phyloP scores from a whole-genome alignment of 768 basidiomycete species.

The Tephrocybe rancida region DNA sequence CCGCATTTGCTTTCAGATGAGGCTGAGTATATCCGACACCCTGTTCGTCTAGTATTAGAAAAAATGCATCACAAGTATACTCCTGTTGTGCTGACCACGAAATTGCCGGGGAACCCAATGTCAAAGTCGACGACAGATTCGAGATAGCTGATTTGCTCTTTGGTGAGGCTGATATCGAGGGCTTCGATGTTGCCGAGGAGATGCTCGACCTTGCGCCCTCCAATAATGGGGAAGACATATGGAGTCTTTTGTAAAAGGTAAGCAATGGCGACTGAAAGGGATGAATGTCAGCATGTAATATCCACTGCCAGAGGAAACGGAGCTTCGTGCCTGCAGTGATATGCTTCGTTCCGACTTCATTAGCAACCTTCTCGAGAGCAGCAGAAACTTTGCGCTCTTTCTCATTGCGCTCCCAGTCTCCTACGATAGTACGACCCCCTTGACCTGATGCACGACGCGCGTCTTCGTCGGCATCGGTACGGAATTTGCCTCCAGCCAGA shows the following conservation, averaged over 20 bases:
- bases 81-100: slow-evolving; percentile 29
- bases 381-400: slow-evolving; percentile 31
- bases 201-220: slow-evolving; percentile 55
- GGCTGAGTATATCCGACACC: background rate
- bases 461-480: slow-evolving; percentile 45
- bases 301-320: slow-evolving; percentile 8
- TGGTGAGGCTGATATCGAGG: slow-evolving; percentile 44
- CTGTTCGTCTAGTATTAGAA: background rate
- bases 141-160: slow-evolving; percentile 46
- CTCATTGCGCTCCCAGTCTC: slow-evolving; percentile 35
- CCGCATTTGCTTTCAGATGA: background rate
- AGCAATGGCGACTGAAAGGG: slow-evolving; percentile 46
- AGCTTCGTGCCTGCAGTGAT: slow-evolving; percentile 27
- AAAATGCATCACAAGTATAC: background rate
- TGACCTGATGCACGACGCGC: slow-evolving; percentile 23
- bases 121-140: slow-evolving; percentile 47
- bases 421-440: slow-evolving; percentile 19
- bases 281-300: background rate
- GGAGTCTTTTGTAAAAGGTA: slow-evolving; percentile 58
- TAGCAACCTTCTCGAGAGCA: slow-evolving; percentile 40
- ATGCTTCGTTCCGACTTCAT: slow-evolving; percentile 34
- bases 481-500: slow-evolving; percentile 39
- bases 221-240: slow-evolving; percentile 54
- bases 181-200: slow-evolving; percentile 52
- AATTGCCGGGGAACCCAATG: slow-evolving; percentile 42